Conservation (phyloP, 345 rosid species). For the Erysimum cheiranthoides region DNA sequence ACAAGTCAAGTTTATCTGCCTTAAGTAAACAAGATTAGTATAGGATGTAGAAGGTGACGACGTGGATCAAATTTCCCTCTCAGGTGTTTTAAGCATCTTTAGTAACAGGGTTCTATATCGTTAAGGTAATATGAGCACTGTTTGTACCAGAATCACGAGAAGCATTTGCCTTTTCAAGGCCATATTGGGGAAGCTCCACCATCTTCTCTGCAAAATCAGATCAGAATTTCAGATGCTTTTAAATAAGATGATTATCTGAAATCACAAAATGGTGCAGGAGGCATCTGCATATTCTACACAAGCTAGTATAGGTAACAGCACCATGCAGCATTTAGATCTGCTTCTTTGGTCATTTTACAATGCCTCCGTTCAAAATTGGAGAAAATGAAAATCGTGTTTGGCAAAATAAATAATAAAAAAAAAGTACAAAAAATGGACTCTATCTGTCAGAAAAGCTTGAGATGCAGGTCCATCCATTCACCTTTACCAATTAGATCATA, state of each 20-base stretch:
- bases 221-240: slow-evolving; percentile 10
- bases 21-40: neutral
- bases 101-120: neutral
- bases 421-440: neutral
- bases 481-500: slow-evolving; percentile 20
- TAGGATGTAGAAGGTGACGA: neutral
- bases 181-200: slow-evolving; percentile 33
- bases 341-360: slow-evolving; percentile 1
- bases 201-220: slow-evolving; percentile 39
- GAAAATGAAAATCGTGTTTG: neutral
- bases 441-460: slow-evolving; percentile 10
- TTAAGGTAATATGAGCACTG: slow-evolving; percentile 8
- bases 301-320: slow-evolving; percentile 1
- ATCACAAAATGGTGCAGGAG: neutral
- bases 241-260: neutral
- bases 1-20: slow-evolving; percentile 4
- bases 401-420: neutral
- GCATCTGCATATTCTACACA: neutral
- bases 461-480: slow-evolving; percentile 21
- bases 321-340: slow-evolving; percentile 6
- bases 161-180: slow-evolving; percentile 39
- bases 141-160: slow-evolving; percentile 44
- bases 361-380: neutral
- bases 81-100: slow-evolving; percentile 9
- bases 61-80: neutral